phyloP scores from a whole-genome alignment of 768 basidiomycete species.

The Imleria badia region DNA sequence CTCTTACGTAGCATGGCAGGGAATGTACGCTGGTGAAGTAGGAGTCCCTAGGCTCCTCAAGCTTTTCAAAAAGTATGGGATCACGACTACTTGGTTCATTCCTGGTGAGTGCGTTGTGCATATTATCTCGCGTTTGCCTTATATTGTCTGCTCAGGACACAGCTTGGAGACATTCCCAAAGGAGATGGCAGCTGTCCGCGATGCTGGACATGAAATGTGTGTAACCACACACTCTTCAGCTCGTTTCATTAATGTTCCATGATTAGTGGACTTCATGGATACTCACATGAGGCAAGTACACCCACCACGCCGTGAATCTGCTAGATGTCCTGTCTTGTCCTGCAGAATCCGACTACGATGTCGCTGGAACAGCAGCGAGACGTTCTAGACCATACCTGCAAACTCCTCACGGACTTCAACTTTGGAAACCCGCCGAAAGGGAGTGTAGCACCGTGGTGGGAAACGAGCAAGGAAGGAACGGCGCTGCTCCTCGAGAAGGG shows the following conservation, averaged over 20 bases:
- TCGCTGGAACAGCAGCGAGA: constrained; percentile 67
- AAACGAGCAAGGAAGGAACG: constrained; percentile 66
- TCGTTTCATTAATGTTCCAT: neutral
- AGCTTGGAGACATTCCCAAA: constrained; percentile 74
- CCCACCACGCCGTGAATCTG: neutral
- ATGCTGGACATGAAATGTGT: constrained; percentile 72
- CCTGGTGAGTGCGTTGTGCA: constrained; percentile 43
- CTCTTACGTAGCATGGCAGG: constrained; percentile 30
- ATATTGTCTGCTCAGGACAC: constrained; percentile 45
- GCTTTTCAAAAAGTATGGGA: constrained; percentile 68
- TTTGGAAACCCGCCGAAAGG: constrained; percentile 57
- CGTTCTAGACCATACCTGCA: constrained; percentile 63
- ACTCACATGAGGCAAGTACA: constrained; percentile 59
- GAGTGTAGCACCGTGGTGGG: constrained; percentile 80
- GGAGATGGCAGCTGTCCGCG: constrained; percentile 66
- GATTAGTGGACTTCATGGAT: constrained; percentile 61
- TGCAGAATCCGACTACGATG: constrained; percentile 60
- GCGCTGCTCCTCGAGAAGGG: constrained; percentile 66
- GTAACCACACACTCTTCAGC: constrained; percentile 3
- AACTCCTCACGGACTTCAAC: constrained; percentile 67
- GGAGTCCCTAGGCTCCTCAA: constrained; percentile 67
- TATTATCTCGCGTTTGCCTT: neutral
- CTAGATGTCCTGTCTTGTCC: neutral
- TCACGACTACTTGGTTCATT: constrained; percentile 73
- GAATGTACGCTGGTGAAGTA: constrained; percentile 76